Conservation (phyloP, 495 filamentous ascomycete species). For the Penicillium parvum region DNA sequence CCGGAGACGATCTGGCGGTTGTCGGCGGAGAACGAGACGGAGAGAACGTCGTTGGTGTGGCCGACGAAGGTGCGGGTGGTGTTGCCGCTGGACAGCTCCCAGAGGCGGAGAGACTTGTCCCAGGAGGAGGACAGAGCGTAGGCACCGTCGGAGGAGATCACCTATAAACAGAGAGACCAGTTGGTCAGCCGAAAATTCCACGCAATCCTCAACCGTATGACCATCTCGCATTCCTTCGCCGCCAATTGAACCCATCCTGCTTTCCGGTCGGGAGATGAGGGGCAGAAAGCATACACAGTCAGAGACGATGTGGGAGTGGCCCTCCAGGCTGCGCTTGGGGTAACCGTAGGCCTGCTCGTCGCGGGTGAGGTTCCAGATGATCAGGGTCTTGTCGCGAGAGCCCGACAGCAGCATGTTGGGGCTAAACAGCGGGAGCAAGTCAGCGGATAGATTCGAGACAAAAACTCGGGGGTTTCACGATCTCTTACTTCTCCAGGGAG, state of each 20-base stretch:
- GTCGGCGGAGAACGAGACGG: constrained; percentile 99
- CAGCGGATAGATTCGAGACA: constrained; percentile 32
- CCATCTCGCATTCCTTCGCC: constrained; percentile 13
- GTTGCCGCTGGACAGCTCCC: constrained; percentile 94
- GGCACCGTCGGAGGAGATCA: constrained; percentile 99
- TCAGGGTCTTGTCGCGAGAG: constrained; percentile 95
- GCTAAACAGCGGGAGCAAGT: constrained; percentile 51
- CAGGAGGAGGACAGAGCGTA: constrained; percentile 98
- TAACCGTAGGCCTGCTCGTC: constrained; percentile 96
- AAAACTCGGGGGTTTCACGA: constrained; percentile 19
- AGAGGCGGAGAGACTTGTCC: constrained; percentile 99
- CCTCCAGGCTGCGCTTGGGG: constrained; percentile 96
- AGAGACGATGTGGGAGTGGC: constrained; percentile 99
- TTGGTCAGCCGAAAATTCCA: constrained; percentile 35
- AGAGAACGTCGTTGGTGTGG: constrained; percentile 99
- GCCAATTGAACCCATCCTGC: constrained; percentile 12
- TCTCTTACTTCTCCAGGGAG: constrained; percentile 92
- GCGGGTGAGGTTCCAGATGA: constrained; percentile 99
- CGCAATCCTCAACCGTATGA: constrained; percentile 6
- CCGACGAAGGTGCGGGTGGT: constrained; percentile 98
- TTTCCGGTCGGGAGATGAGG: constrained; percentile 9
- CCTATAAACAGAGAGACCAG: constrained; percentile 51
- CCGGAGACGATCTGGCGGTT: constrained; percentile 99
- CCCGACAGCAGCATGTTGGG: constrained; percentile 99
- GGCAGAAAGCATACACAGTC: constrained; percentile 76